Conservation (phyloP, 75 land plant genomes). For the Isoetes taiwanensis region DNA sequence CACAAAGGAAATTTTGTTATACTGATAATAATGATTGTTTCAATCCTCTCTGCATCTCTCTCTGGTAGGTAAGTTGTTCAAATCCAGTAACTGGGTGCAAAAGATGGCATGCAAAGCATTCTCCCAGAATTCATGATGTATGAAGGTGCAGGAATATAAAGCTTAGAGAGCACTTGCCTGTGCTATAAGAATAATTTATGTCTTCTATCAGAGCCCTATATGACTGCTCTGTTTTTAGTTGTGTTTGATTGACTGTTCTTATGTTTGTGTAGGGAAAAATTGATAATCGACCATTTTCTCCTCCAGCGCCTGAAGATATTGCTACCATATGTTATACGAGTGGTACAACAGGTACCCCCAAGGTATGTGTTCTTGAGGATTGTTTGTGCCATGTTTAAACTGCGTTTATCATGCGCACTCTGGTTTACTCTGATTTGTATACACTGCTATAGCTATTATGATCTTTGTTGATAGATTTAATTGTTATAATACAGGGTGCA, state of each 20-base stretch:
- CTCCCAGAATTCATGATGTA: no score
- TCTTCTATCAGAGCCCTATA: neutral
- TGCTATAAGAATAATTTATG: neutral
- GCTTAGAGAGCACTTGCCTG: no score
- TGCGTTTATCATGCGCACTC: neutral
- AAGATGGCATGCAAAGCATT: no score
- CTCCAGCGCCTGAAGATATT: conserved; percentile 78
- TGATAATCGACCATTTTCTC: conserved; percentile 47
- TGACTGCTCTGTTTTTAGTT: neutral
- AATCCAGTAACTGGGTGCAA: no score
- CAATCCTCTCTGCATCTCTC: no score
- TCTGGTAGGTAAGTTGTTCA: no score
- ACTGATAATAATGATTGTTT: no score
- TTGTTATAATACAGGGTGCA: conserved; percentile 48
- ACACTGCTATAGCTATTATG: neutral
- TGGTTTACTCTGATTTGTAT: neutral
- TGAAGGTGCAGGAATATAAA: no score
- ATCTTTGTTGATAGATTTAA: neutral
- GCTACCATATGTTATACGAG: conserved; percentile 97
- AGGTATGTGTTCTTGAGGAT: conserved; percentile 33
- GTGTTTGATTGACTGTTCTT: neutral
- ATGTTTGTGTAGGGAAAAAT: conserved; percentile 40
- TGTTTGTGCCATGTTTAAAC: neutral
- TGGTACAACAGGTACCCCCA: conserved; percentile 99
- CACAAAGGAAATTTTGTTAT: no score